Percentiles rank a stretch among this genome's conserved stretches.
Evolutionary conservation across 331 rosid species (phyloP).

Genomic region (Rosa hybrid): DNA sequence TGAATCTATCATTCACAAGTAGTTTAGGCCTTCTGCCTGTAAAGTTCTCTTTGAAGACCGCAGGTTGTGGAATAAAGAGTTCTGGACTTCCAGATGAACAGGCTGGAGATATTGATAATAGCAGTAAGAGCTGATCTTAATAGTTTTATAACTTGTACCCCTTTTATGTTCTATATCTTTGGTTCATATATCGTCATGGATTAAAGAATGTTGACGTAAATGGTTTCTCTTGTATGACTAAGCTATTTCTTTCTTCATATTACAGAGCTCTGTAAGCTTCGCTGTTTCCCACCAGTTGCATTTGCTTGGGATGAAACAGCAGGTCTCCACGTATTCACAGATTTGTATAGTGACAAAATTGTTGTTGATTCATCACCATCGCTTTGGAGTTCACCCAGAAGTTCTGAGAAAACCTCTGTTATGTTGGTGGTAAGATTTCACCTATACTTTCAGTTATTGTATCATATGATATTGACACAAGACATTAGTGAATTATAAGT

Average conservation of each 20-base stretch:
- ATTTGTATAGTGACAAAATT: slow-evolving; percentile 65
- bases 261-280: slow-evolving; percentile 89
- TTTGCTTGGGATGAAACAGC: slow-evolving; percentile 89
- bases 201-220: background rate
- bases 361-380: slow-evolving; percentile 91
- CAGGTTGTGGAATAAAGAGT: slow-evolving; percentile 80
- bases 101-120: slow-evolving; percentile 68
- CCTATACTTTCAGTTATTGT: slow-evolving; percentile 8
- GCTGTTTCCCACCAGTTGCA: slow-evolving; percentile 97
- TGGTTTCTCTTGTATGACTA: slow-evolving; percentile 10
- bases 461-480: slow-evolving; percentile 6
- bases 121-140: slow-evolving; percentile 48
- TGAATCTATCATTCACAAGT: slow-evolving; percentile 70
- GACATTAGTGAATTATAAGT: background rate
- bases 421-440: slow-evolving; percentile 68
- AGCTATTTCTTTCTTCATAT: slow-evolving; percentile 37
- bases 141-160: slow-evolving; percentile 11
- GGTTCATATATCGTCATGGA: background rate
- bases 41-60: slow-evolving; percentile 73
- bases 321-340: slow-evolving; percentile 85
- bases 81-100: slow-evolving; percentile 82
- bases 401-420: slow-evolving; percentile 76
- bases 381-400: slow-evolving; percentile 66
- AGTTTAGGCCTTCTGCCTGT: slow-evolving; percentile 97
- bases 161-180: slow-evolving; percentile 21